These are phyloP conservation scores for Geranium brycei DNA, from an alignment of 345 rosid genomes.

Conservation along the genomic window DNA sequence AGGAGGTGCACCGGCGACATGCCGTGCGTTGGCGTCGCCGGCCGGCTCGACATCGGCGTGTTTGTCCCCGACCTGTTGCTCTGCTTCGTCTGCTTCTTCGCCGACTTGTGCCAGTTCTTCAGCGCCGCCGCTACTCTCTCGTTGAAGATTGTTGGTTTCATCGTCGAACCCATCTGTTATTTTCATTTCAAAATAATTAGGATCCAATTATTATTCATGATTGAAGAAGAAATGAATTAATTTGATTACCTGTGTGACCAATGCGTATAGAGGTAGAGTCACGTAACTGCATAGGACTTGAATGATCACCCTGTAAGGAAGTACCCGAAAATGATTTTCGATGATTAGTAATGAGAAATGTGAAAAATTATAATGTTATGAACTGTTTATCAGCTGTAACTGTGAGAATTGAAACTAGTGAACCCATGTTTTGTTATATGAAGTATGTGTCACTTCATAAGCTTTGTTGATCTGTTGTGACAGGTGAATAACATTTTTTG, in stretches of 20 bases:
- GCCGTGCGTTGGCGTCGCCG: slow-evolving; percentile 5
- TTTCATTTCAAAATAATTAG: no score
- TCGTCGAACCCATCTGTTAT: slow-evolving; percentile 27
- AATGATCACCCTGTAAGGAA: slow-evolving; percentile 21
- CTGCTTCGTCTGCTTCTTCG: slow-evolving; percentile 18
- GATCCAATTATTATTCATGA: no score
- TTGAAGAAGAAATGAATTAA: no score
- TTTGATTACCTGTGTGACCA: slow-evolving; percentile 32
- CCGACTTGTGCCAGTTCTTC: slow-evolving; percentile 24
- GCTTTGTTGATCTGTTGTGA: no score
- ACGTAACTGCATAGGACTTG: slow-evolving; percentile 43
- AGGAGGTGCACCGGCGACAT: slow-evolving; percentile 30
- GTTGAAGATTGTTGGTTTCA: slow-evolving; percentile 31
- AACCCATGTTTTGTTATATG: no score
- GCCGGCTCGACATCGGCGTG: slow-evolving; percentile 17
- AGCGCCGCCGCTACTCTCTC: slow-evolving; percentile 28
- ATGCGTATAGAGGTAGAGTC: slow-evolving; percentile 46
- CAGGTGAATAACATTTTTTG: no score
- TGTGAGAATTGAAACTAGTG: background rate
- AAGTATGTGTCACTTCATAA: no score
- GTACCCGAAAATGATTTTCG: no score
- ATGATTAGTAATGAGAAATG: no score
- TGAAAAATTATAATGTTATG: no score
- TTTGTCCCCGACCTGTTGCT: slow-evolving; percentile 8
- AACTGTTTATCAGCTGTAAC: no score